A percentile compares a stretch with the other conserved stretches of the same genome.
phyloP scores from a whole-genome alignment of 371 early-diverging fungal genomes.

The Apophysomyces trapeziformis region DNA sequence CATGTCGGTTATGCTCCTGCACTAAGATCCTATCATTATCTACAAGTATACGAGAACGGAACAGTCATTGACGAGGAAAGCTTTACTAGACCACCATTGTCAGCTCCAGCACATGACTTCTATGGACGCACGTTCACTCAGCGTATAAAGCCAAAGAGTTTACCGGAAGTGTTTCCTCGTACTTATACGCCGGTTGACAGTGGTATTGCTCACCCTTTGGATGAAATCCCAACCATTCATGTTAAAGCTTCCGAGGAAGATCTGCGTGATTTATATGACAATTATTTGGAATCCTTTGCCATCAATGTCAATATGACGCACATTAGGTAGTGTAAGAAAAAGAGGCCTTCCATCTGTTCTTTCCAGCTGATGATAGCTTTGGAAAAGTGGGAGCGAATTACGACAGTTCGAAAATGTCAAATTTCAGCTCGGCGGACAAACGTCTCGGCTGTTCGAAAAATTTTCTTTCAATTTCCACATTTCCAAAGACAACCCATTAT shows the following conservation, averaged over 20 bases:
- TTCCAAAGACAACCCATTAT: slow-evolving; percentile 16
- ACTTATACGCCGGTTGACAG: slow-evolving; percentile 14
- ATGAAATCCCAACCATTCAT: slow-evolving; percentile 38
- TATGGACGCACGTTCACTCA: slow-evolving; percentile 15
- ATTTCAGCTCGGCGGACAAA: slow-evolving; percentile 35
- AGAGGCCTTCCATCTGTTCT: no score
- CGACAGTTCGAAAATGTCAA: slow-evolving; percentile 19
- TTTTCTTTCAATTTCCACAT: slow-evolving; percentile 33
- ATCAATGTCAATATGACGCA: slow-evolving; percentile 35
- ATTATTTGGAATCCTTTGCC: slow-evolving; percentile 29
- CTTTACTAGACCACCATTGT: background rate
- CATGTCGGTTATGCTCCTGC: slow-evolving; percentile 25
- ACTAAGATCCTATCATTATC: slow-evolving; percentile 27
- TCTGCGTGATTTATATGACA: slow-evolving; percentile 20
- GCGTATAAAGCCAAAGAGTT: background rate
- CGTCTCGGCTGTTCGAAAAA: slow-evolving; percentile 40
- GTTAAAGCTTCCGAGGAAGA: slow-evolving; percentile 22
- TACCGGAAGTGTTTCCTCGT: background rate
- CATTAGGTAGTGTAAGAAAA: slow-evolving; percentile 24
- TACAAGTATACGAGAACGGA: slow-evolving; percentile 18
- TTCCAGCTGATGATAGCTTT: no score
- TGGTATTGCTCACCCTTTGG: slow-evolving; percentile 19
- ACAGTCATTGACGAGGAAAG: slow-evolving; percentile 24
- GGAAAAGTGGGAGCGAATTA: background rate
- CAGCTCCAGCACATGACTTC: slow-evolving; percentile 27